phyloP scores from a whole-genome alignment of 2,329 filamentous ascomycete genomes.

The Dendrostoma leiphaemia region DNA sequence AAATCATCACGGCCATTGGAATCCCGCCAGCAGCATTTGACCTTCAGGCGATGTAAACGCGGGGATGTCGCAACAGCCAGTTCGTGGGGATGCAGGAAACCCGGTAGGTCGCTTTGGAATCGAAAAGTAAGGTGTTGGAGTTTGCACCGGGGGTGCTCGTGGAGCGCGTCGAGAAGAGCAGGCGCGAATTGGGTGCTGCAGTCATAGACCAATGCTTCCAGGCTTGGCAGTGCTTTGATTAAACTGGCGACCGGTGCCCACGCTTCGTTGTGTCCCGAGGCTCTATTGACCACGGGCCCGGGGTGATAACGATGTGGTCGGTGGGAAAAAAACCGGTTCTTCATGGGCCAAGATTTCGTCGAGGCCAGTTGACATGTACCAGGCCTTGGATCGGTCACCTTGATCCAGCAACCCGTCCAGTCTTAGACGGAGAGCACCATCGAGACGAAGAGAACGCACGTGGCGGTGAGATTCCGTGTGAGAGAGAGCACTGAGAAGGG shows the following conservation, averaged over 20 bases:
- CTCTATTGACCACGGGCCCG: background rate
- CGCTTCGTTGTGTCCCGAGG: background rate
- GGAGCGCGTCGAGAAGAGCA: background rate
- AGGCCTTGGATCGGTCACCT: background rate
- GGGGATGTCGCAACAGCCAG: slow-evolving; percentile 4
- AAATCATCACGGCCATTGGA: background rate
- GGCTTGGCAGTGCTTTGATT: background rate
- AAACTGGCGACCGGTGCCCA: slow-evolving; percentile 4
- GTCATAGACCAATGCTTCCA: slow-evolving; percentile 1
- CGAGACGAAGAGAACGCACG: background rate
- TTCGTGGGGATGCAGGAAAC: background rate
- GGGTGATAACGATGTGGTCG: background rate
- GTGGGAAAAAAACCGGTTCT: background rate
- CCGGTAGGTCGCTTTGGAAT: background rate
- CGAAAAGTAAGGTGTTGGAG: slow-evolving; percentile 7
- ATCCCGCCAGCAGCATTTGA: background rate
- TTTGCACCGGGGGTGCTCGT: slow-evolving; percentile 4
- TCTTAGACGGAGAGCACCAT: background rate
- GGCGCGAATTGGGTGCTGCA: slow-evolving; percentile 8
- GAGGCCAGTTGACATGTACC: background rate
- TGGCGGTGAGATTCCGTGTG: background rate
- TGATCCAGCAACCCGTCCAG: background rate
- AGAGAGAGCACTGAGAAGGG: background rate
- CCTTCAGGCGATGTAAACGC: background rate
- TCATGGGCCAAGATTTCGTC: background rate